Conservation (phyloP, 2,329 filamentous ascomycete species). For the Colletotrichum chrysophilum region DNA sequence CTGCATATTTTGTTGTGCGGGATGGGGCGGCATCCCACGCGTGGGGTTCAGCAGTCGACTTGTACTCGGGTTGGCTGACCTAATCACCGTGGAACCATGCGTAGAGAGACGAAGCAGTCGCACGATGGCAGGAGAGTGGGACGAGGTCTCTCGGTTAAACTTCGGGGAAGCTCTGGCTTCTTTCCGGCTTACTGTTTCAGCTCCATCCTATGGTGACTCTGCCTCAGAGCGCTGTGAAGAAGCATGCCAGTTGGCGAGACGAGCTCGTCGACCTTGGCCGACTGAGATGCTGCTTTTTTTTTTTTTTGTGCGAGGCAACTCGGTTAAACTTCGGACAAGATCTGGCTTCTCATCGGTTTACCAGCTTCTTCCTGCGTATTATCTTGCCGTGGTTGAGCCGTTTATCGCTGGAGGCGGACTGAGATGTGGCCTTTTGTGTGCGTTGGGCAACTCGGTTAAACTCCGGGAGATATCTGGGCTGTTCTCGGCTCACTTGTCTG, state of each 20-base stretch:
- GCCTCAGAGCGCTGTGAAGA: too few relatives aligned
- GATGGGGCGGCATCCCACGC: background rate
- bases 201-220: too few relatives aligned
- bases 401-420: background rate
- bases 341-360: too few relatives aligned
- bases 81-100: accelerated
- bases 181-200: too few relatives aligned
- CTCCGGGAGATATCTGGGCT: background rate
- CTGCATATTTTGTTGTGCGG: background rate
- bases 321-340: too few relatives aligned
- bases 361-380: too few relatives aligned
- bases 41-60: background rate
- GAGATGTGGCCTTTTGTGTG: background rate
- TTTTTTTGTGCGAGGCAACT: too few relatives aligned
- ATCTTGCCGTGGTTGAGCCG: too few relatives aligned
- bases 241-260: too few relatives aligned
- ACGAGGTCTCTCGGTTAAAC: background rate
- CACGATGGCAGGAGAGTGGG: accelerated
- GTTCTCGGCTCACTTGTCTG: background rate
- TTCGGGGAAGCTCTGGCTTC: too few relatives aligned
- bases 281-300: background rate
- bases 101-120: accelerated
- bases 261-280: too few relatives aligned
- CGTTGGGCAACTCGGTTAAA: background rate
- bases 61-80: accelerated